These are phyloP conservation scores for Magnolia kwangsiensis DNA, from an alignment of 164 flowering plant species.

Conservation along the genomic window DNA sequence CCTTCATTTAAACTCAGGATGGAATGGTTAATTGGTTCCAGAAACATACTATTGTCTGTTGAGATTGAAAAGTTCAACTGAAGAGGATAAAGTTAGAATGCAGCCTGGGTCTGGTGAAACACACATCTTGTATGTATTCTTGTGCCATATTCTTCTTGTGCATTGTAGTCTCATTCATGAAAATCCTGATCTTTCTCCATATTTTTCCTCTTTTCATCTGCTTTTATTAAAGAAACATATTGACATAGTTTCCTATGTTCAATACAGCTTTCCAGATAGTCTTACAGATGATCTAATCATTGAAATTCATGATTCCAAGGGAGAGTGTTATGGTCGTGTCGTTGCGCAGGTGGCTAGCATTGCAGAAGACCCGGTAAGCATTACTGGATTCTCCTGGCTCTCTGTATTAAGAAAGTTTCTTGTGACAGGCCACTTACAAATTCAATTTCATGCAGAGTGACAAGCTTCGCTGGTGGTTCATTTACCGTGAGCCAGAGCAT, in stretches of 20 bases:
- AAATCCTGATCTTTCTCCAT: no score
- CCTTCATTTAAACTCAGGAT: background rate
- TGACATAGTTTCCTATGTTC: background rate
- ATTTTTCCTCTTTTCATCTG: background rate
- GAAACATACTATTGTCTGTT: slow-evolving; percentile 70
- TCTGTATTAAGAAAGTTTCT: slow-evolving; percentile 3
- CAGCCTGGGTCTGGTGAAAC: slow-evolving; percentile 92
- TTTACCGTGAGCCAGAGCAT: slow-evolving; percentile 87
- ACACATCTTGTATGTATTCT: slow-evolving; percentile 76
- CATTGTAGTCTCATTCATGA: slow-evolving; percentile 12
- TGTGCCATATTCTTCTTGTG: background rate
- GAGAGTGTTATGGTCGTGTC: slow-evolving; percentile 75
- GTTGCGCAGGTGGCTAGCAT: slow-evolving; percentile 80
- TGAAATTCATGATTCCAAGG: slow-evolving; percentile 82
- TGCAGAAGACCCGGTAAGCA: slow-evolving; percentile 73
- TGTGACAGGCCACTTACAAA: slow-evolving; percentile 12
- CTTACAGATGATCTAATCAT: slow-evolving; percentile 81
- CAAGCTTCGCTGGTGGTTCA: slow-evolving; percentile 93
- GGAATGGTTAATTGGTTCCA: slow-evolving; percentile 22
- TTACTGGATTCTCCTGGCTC: background rate
- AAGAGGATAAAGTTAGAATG: slow-evolving; percentile 69
- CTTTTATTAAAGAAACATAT: background rate
- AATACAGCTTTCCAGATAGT: slow-evolving; percentile 84
- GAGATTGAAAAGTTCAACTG: slow-evolving; percentile 73
- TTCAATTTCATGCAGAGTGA: slow-evolving; percentile 55